Percentiles rank a stretch among this genome's conserved stretches.
Evolutionary conservation across 2,329 filamentous ascomycete species (phyloP).

Genomic region (Cercospora janseana): DNA sequence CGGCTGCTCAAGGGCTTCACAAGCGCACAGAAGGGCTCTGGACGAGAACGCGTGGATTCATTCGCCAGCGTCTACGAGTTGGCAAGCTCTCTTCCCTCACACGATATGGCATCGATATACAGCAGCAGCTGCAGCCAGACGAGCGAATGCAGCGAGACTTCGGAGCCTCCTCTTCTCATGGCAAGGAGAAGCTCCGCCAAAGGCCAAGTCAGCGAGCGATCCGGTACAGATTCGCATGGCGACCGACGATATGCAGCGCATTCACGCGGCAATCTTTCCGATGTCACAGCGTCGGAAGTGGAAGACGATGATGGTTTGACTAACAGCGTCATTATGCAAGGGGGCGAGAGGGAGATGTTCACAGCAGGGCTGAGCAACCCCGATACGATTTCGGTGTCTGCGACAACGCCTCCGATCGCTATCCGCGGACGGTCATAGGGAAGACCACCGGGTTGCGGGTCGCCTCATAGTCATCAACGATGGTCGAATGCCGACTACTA

Average conservation of each 20-base stretch:
- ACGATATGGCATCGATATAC: background rate
- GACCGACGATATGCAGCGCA: background rate
- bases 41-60: conserved; percentile 6
- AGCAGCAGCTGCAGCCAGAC: background rate
- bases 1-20: background rate
- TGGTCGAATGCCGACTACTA: no score
- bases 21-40: background rate
- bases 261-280: background rate
- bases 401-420: conserved; percentile 2
- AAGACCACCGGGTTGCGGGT: background rate
- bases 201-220: background rate
- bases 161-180: background rate
- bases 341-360: background rate
- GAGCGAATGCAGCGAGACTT: background rate
- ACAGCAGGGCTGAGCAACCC: background rate
- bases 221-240: background rate
- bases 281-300: background rate
- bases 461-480: no score
- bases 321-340: background rate
- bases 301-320: background rate
- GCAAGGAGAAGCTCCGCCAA: background rate
- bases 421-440: conserved; percentile 3
- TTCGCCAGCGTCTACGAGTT: conserved; percentile 11
- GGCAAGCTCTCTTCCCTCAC: conserved; percentile 2
- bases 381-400: background rate